These are phyloP conservation scores for Malus fusca DNA, from an alignment of 306 rosid species.

Conservation along the genomic window DNA sequence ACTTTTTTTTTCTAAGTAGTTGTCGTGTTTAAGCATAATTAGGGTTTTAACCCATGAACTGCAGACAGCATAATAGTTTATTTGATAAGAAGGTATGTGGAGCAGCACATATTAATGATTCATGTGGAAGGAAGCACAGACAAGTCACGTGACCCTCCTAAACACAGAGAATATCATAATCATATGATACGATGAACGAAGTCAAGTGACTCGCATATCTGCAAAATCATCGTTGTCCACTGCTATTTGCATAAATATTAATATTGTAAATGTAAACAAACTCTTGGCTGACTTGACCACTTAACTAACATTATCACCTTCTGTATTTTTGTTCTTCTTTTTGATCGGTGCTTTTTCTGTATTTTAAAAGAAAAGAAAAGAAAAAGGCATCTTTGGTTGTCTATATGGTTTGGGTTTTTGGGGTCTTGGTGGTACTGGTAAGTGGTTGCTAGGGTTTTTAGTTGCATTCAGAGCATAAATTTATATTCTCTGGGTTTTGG, in stretches of 20 bases:
- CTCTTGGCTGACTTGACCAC: too few species aligned
- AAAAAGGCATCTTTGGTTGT: too few species aligned
- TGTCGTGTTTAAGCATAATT: neutral
- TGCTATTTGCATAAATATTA: too few species aligned
- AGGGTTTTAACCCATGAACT: neutral
- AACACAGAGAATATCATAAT: neutral
- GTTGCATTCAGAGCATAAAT: neutral
- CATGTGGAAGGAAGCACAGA: neutral
- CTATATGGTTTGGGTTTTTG: neutral
- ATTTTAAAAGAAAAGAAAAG: too few species aligned
- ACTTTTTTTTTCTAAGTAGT: neutral
- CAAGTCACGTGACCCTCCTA: slow-evolving; percentile 14
- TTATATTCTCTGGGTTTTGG: neutral
- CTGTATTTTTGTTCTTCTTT: too few species aligned
- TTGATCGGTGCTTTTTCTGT: too few species aligned
- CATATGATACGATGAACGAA: neutral
- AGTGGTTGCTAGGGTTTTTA: neutral
- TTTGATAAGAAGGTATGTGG: neutral
- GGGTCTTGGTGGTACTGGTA: neutral
- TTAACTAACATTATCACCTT: too few species aligned
- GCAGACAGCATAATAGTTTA: neutral
- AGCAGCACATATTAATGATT: neutral
- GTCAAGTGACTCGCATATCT: neutral
- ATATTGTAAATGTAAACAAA: too few species aligned
- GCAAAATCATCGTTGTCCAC: too few species aligned